phyloP scores from a whole-genome alignment of 1,139 yeast genomes.

The Nakaseomyces glabratus region DNA sequence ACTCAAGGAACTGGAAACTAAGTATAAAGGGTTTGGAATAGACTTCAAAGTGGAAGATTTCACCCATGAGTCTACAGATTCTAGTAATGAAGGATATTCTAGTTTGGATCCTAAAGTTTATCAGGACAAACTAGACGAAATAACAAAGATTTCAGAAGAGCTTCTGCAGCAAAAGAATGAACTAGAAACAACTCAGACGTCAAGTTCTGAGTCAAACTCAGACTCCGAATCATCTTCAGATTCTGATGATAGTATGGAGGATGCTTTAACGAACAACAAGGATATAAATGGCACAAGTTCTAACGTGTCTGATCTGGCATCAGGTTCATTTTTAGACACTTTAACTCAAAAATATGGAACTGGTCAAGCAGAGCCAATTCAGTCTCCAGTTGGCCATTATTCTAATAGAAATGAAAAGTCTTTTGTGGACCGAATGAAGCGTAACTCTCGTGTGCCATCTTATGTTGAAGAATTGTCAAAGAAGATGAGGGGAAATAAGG shows the following conservation, averaged over 20 bases:
- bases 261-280: not conserved
- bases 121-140: conserved; percentile 40
- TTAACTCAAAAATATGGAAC: conserved; percentile 30
- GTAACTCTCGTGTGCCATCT: conserved; percentile 21
- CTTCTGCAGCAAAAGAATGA: conserved; percentile 14
- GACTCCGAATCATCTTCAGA: conserved; percentile 14
- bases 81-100: conserved; percentile 11
- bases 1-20: conserved; percentile 50
- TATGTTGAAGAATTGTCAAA: conserved; percentile 50
- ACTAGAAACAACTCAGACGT: conserved; percentile 5
- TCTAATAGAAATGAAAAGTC: conserved; percentile 18
- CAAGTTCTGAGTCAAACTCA: conserved; percentile 1
- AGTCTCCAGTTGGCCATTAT: conserved; percentile 6
- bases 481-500: conserved; percentile 38
- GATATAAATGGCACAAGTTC: conserved; percentile 3
- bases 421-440: conserved; percentile 27
- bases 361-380: conserved; percentile 15
- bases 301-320: conserved; percentile 6
- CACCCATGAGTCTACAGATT: conserved; percentile 10
- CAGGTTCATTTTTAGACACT: conserved; percentile 27
- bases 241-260: conserved; percentile 10
- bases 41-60: conserved; percentile 35
- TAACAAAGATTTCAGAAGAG: conserved; percentile 39
- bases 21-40: conserved; percentile 52
- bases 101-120: conserved; percentile 37